A percentile compares a stretch with the other conserved stretches of the same genome.
phyloP scores from a whole-genome alignment of 495 filamentous ascomycete genomes.

The Clavariopsis aquatica region DNA sequence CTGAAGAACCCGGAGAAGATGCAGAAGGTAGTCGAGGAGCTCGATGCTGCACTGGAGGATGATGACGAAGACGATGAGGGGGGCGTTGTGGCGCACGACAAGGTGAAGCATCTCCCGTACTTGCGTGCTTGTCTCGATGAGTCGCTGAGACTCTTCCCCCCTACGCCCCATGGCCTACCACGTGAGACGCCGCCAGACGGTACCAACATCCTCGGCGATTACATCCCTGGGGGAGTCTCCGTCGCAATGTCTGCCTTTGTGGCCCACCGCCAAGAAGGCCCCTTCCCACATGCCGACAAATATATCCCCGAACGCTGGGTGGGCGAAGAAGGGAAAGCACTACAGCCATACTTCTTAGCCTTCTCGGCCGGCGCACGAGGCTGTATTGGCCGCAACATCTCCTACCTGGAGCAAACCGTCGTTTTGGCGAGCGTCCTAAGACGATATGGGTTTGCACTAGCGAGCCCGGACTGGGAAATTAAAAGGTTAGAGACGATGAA shows the following conservation, averaged over 20 bases:
- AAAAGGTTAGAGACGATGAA: constrained; percentile 32
- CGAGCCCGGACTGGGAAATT: constrained; percentile 12
- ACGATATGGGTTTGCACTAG: constrained; percentile 33
- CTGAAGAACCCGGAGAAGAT: constrained; percentile 31
- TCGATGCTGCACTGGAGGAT: constrained; percentile 40
- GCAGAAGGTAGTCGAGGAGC: constrained; percentile 25
- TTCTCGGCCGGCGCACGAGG: constrained; percentile 37
- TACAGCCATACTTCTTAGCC: constrained; percentile 34
- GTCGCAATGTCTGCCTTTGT: constrained; percentile 37
- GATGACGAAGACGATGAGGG: constrained; percentile 18
- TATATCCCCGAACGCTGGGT: constrained; percentile 42
- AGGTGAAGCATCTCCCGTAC: constrained; percentile 46
- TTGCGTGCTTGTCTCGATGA: constrained; percentile 49
- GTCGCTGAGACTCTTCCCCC: constrained; percentile 39
- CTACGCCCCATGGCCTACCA: constrained; percentile 34
- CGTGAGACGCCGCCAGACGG: constrained; percentile 40
- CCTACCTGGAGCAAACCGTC: constrained; percentile 37
- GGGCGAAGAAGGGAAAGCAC: constrained; percentile 30
- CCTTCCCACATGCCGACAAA: constrained; percentile 35
- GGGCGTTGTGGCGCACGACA: constrained; percentile 50
- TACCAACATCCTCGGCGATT: constrained; percentile 32
- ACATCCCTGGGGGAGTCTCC: constrained; percentile 35
- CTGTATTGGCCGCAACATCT: constrained; percentile 39
- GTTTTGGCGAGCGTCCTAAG: constrained; percentile 30
- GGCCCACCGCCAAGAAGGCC: constrained; percentile 29